Percentiles rank a stretch among this genome's conserved stretches.
phyloP scores from a whole-genome alignment of 2,329 filamentous ascomycete species.

The Phymatotrichopsis omnivora region DNA sequence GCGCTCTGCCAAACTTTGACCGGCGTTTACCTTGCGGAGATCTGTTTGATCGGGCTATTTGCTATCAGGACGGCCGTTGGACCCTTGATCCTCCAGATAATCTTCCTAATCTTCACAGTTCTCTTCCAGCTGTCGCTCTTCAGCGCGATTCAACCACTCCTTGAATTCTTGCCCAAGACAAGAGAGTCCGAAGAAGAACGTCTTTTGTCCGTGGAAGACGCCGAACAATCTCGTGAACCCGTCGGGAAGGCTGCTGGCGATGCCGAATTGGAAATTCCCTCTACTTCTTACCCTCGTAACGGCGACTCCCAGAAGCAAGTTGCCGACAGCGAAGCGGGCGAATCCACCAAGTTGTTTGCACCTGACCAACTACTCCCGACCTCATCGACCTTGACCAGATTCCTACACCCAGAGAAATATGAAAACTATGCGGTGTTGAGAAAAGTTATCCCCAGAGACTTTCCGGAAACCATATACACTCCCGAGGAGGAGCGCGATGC shows the following conservation, averaged over 20 bases:
- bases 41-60: conserved; percentile 79
- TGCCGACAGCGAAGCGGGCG: no score
- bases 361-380: no score
- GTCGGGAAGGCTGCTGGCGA: conserved; percentile 31
- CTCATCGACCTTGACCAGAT: conserved; percentile 56
- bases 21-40: conserved; percentile 70
- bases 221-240: conserved; percentile 31
- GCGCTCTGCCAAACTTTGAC: conserved; percentile 76
- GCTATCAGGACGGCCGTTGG: conserved; percentile 56
- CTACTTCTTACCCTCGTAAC: no score
- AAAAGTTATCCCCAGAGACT: conserved; percentile 52
- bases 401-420: conserved; percentile 68
- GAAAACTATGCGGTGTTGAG: conserved; percentile 62
- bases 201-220: conserved; percentile 34
- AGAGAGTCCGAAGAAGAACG: conserved; percentile 49
- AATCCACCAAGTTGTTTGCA: no score
- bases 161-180: conserved; percentile 71
- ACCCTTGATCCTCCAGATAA: conserved; percentile 64
- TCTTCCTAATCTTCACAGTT: conserved; percentile 62
- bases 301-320: conserved; percentile 30
- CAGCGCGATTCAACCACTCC: conserved; percentile 61
- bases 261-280: no score
- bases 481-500: conserved; percentile 54
- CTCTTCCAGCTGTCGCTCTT: conserved; percentile 68
- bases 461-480: conserved; percentile 50